phyloP scores from a whole-genome alignment of 495 filamentous ascomycete species.

The Penicillium maclennaniae region DNA sequence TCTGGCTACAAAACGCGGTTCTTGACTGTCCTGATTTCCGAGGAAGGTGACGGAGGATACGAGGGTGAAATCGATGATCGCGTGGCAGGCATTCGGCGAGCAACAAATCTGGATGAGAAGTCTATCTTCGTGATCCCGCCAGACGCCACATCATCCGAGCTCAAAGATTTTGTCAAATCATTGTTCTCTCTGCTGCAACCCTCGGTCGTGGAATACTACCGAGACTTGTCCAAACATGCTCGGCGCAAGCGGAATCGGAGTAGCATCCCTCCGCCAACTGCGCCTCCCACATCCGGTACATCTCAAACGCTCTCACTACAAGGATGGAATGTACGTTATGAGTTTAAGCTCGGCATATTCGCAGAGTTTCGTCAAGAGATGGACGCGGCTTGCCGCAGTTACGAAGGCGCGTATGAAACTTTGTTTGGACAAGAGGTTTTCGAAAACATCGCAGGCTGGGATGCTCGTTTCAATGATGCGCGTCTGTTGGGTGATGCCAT shows the following conservation, averaged over 20 bases:
- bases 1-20: conserved; percentile 71
- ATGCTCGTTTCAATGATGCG: conserved; percentile 79
- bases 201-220: conserved; percentile 73
- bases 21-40: conserved; percentile 72
- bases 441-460: conserved; percentile 83
- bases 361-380: conserved; percentile 89
- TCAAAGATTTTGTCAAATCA: conserved; percentile 61
- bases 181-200: conserved; percentile 59
- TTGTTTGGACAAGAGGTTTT: conserved; percentile 77
- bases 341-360: conserved; percentile 86
- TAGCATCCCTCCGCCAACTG: conserved; percentile 71
- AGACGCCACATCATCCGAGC: conserved; percentile 55
- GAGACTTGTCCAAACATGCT: conserved; percentile 83
- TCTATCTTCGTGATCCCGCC: conserved; percentile 72
- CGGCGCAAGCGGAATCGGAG: conserved; percentile 77
- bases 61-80: conserved; percentile 69
- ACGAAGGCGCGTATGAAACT: conserved; percentile 77
- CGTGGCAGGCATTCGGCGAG: conserved; percentile 66
- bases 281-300: conserved; percentile 76
- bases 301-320: conserved; percentile 78
- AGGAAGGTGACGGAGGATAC: conserved; percentile 55
- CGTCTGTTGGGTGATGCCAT: conserved; percentile 75
- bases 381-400: conserved; percentile 77
- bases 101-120: conserved; percentile 75
- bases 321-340: conserved; percentile 88